Base-by-base conservation (phyloP, 1,284 basidiomycete genomes). In the Flammula alnicola region DNA sequence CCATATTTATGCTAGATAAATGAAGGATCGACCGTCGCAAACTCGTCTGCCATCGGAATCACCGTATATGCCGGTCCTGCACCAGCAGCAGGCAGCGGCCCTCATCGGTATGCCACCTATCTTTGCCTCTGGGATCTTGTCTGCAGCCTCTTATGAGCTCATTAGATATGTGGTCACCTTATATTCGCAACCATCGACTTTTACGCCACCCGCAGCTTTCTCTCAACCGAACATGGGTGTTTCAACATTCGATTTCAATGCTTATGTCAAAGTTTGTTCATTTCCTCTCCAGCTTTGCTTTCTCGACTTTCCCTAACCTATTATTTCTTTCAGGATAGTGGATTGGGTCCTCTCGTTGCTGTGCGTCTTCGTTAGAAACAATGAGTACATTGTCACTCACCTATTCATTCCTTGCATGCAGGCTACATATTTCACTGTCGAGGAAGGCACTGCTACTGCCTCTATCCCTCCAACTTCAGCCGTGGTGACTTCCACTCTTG, bases 381-480 rank as follows among this genome's bases (percentile, higher is more conserved):
- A 19, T 49, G 68, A 12, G 6, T 20, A 35, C 38, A 38, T 10
- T 17, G 17, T 12, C 14, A 38, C 69, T 60, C 59, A 70, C 44
- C n/a, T 39, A 47, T 39, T 62, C 17, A 57, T 57, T 23, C 66
- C 46, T 63, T 16, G 65, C 63, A 26, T 67, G 10, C 51, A 85
- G 80, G 83, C 80, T 46, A 86, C 76, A 57, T 94, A 91, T 75
- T 81, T 92, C 64, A 82, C 79, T 17, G 90, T 92, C 56, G 81
- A 89, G 65, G 79, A 82, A 61, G 88, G 88, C 35, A 75, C 75
- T 3, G 73, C 79, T 11, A 84, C 81, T 26, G 70, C 64, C 38
- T 71, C 79, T 35, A 64, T 82, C 46, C 69, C 79, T 23, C 58
- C 80, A 14, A 91, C 88, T 27, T 80, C 80, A 22, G 64, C 85